These are phyloP conservation scores for Sarcomyxa edulis DNA, from an alignment of 768 basidiomycete species.

Conservation along the genomic window DNA sequence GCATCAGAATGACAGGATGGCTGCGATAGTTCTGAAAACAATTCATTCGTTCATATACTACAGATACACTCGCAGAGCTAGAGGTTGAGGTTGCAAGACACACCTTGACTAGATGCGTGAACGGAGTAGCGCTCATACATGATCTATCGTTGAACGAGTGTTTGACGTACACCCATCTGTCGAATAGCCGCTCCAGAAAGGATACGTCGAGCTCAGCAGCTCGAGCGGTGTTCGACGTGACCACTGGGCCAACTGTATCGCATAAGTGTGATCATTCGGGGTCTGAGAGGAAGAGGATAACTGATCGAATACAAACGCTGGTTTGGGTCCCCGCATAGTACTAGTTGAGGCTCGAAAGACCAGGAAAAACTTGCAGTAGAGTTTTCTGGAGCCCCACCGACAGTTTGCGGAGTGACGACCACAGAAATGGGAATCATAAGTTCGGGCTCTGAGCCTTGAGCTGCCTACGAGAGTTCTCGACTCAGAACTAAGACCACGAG, in stretches of 20 bases:
- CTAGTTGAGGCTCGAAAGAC: conserved; percentile 36
- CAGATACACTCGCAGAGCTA: conserved; percentile 1
- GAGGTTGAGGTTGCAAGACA: conserved; percentile 3
- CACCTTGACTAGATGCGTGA: conserved; percentile 39
- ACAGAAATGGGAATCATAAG: conserved; percentile 45
- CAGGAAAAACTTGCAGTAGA: too few species aligned
- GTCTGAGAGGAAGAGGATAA: too few species aligned
- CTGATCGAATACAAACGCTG: conserved; percentile 28
- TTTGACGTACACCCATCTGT: conserved; percentile 32
- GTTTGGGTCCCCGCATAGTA: conserved; percentile 47
- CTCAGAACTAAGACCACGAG: conserved; percentile 2
- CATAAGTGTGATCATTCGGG: conserved; percentile 3
- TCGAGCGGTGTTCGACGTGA: conserved; percentile 39
- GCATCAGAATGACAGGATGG: conserved; percentile 49
- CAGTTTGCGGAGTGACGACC: conserved; percentile 30
- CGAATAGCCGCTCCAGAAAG: conserved; percentile 42
- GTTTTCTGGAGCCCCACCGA: too few species aligned
- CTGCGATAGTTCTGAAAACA: conserved; percentile 39
- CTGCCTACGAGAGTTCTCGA: conserved; percentile 37
- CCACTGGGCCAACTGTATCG: conserved; percentile 39
- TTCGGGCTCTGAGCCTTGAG: conserved; percentile 49
- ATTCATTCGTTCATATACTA: conserved; percentile 1
- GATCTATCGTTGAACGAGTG: conserved; percentile 7
- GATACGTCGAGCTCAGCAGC: conserved; percentile 42
- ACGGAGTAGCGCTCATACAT: conserved; percentile 3